These are phyloP conservation scores for Ehretia macrophylla DNA, from an alignment of 257 asterid genomes.

Conservation along the genomic window DNA sequence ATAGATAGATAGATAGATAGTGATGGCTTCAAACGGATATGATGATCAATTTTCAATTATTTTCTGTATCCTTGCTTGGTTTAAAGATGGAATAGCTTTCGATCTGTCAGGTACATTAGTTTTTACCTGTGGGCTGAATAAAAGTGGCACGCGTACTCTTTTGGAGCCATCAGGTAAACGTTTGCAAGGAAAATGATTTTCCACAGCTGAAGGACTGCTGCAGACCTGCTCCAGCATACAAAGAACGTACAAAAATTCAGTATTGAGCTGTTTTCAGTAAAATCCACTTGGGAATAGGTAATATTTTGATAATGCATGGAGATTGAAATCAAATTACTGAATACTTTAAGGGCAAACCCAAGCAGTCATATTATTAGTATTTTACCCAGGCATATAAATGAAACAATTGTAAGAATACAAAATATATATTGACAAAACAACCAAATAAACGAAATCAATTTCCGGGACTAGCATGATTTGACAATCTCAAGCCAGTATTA, in stretches of 20 bases:
- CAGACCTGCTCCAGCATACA: conserved; percentile 42
- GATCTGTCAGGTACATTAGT: no score
- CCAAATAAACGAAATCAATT: no score
- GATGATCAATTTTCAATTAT: no score
- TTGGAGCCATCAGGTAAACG: conserved; percentile 96
- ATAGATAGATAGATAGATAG: no score
- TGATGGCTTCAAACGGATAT: no score
- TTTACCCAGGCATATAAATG: not conserved
- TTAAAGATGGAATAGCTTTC: no score
- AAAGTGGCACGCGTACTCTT: conserved; percentile 59
- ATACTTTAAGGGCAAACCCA: not conserved
- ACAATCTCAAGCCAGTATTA: not conserved
- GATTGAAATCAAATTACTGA: no score
- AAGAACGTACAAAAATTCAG: not conserved
- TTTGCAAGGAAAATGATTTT: conserved; percentile 43
- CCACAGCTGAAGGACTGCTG: conserved; percentile 27
- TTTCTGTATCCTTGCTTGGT: not conserved
- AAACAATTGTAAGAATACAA: not conserved
- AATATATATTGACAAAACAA: no score
- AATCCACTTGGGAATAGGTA: no score
- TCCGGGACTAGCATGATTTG: not conserved
- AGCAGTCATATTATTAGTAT: not conserved
- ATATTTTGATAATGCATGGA: no score
- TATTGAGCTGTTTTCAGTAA: no score
- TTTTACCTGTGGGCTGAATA: conserved; percentile 59